Evolutionary conservation across 768 basidiomycete genomes (phyloP), one percentile per base, ranked within the genome.

Genomic region (Podaxis pistillaris): DNA sequence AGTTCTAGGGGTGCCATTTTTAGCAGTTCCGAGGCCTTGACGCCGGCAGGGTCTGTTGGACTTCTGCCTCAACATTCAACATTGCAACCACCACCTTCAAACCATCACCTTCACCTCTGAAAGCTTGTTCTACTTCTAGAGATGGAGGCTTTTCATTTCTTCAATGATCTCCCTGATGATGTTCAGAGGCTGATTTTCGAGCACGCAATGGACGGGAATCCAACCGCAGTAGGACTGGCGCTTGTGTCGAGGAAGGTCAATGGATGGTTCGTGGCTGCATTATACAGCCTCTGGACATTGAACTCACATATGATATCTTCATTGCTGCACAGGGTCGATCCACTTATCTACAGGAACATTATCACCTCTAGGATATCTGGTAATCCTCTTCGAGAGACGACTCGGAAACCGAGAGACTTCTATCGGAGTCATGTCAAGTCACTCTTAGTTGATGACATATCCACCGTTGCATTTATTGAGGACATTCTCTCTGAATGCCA

Each of bases 161-260:
- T 60, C 51, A 53, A 52, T 15, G 26, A 60, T 1, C 41, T 60
- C 8, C 59, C 59, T 3, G 50, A 38, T 11, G 59, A 60, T 17
- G 1, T 61, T 44, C 60, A 54, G 22, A 33, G 60, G 9, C 24
- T 54, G 13, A 38, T 61, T 37, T 61, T 56, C 19, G 53, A 55
- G 30, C 30, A 47, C 13, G 60, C 53, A 9, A 56, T 36, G 17
- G 30, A 47, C 13, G 24, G 28, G 2, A 55, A 15, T 19, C 26
- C 60, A 46, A 51, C 41, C 12, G 24, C 19, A 47, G 19, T 33
- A 13, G n/a, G 13, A 6, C 30, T 61, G 19, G 46, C 59, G 6
- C 59, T 60, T 13, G 51, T 60, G 15, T 60, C 59, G 8, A 1
- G 51, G 19, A 52, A 60, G 40, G 59, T 60, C 28, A 53, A 53